phyloP scores from a whole-genome alignment of 2,329 filamentous ascomycete genomes.

The Scytalidium lignicola region DNA sequence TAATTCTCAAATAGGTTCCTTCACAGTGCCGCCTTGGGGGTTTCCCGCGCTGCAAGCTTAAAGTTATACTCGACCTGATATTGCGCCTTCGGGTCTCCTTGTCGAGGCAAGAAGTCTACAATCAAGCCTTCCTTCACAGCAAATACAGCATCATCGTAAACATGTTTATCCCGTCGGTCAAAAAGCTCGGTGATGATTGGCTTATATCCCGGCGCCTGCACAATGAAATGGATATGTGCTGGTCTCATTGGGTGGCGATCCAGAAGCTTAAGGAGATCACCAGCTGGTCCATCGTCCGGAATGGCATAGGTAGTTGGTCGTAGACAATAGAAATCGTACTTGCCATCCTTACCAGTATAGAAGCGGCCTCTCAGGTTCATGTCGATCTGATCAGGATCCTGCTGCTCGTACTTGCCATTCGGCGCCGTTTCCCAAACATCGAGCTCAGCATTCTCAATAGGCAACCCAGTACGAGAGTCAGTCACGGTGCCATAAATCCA shows the following conservation, averaged over 20 bases:
- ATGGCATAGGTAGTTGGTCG: constrained; percentile 36
- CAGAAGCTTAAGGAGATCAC: constrained; percentile 45
- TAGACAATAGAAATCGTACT: constrained; percentile 46
- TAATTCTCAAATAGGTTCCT: too few species aligned
- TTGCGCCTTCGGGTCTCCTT: constrained; percentile 26
- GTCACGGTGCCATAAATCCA: constrained; percentile 54
- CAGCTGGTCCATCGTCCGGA: constrained; percentile 44
- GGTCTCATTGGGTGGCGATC: constrained; percentile 53
- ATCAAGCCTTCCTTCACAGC: constrained; percentile 48
- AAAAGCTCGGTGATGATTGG: constrained; percentile 74
- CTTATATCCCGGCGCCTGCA: constrained; percentile 47
- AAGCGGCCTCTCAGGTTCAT: constrained; percentile 59
- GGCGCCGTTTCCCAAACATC: constrained; percentile 61
- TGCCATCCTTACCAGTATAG: constrained; percentile 50
- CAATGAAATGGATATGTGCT: constrained; percentile 54
- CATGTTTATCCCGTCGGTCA: constrained; percentile 58
- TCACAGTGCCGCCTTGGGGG: too few species aligned
- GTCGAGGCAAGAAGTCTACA: constrained; percentile 35
- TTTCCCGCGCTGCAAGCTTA: constrained; percentile 5
- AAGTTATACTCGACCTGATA: constrained; percentile 32
- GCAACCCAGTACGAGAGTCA: constrained; percentile 47
- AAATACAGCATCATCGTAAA: constrained; percentile 48
- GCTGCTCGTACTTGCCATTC: constrained; percentile 54
- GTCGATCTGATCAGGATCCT: constrained; percentile 52
- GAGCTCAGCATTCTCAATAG: constrained; percentile 51